A percentile compares a stretch with the other conserved stretches of the same genome.
phyloP scores from a whole-genome alignment of 352 stramenopile species.

The Phytophthora hybrid region DNA sequence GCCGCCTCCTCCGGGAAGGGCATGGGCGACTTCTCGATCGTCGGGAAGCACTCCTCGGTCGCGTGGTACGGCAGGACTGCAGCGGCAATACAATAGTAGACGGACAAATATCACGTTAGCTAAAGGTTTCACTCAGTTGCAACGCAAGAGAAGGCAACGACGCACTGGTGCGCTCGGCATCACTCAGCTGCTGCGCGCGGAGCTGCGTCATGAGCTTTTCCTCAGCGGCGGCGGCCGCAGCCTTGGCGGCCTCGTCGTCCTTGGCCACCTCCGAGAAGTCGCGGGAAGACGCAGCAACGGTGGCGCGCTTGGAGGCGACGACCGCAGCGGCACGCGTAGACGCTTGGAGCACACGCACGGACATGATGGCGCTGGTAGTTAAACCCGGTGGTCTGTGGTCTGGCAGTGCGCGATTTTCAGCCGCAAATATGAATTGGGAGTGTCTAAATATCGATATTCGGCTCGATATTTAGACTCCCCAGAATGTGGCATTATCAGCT shows the following conservation, averaged over 20 bases:
- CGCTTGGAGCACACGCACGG: slow-evolving; percentile 51
- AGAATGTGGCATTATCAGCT: slow-evolving; percentile 21
- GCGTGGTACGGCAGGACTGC: slow-evolving; percentile 79
- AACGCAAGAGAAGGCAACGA: slow-evolving; percentile 8
- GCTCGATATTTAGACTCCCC: slow-evolving; percentile 26
- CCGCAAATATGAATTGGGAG: slow-evolving; percentile 24
- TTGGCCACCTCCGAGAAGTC: slow-evolving; percentile 60
- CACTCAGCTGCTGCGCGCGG: slow-evolving; percentile 55
- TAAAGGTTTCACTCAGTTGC: background rate
- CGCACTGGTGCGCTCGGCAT: slow-evolving; percentile 66
- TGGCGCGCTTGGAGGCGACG: slow-evolving; percentile 20
- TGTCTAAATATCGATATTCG: slow-evolving; percentile 18
- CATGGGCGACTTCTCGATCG: slow-evolving; percentile 62
- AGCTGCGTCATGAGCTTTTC: slow-evolving; percentile 64
- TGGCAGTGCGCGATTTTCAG: slow-evolving; percentile 21
- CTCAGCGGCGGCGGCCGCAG: slow-evolving; percentile 39
- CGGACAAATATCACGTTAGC: too few species aligned
- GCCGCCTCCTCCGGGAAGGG: slow-evolving; percentile 68
- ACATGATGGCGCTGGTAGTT: slow-evolving; percentile 35
- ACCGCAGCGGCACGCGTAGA: slow-evolving; percentile 31
- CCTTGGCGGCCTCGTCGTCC: slow-evolving; percentile 53
- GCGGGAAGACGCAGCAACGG: slow-evolving; percentile 25
- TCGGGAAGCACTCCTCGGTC: slow-evolving; percentile 51
- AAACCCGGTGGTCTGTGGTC: slow-evolving; percentile 5
- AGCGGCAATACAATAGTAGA: background rate